Percentiles rank a stretch among this genome's conserved stretches.
Conservation (phyloP, 2,329 filamentous ascomycete genomes). For the Aureobasidium sp. region DNA sequence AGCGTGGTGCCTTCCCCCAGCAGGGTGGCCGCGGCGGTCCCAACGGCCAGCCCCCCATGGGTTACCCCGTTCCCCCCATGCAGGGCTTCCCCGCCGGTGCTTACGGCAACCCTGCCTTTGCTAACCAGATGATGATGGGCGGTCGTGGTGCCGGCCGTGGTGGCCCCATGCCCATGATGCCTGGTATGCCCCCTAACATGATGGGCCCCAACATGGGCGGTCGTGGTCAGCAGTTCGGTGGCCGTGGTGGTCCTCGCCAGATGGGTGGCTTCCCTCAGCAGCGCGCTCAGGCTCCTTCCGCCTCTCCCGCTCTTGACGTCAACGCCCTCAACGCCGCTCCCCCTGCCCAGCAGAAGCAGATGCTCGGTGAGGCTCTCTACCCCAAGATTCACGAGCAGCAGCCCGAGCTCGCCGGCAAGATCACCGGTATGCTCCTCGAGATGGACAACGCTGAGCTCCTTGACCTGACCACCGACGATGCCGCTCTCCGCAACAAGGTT, state of each 20-base stretch:
- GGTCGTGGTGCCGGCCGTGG: slow-evolving; percentile 58
- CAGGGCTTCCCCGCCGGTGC: slow-evolving; percentile 64
- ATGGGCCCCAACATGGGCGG: slow-evolving; percentile 35
- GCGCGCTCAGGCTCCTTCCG: slow-evolving; percentile 27
- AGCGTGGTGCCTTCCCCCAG: slow-evolving; percentile 77
- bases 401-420: slow-evolving; percentile 94
- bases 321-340: slow-evolving; percentile 44
- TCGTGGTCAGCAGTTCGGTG: slow-evolving; percentile 23
- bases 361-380: slow-evolving; percentile 94
- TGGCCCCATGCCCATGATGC: slow-evolving; percentile 60
- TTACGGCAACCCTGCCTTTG: slow-evolving; percentile 66
- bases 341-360: slow-evolving; percentile 89
- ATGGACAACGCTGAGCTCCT: slow-evolving; percentile 96
- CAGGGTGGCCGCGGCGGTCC: slow-evolving; percentile 82
- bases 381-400: slow-evolving; percentile 96
- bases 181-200: slow-evolving; percentile 54
- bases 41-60: slow-evolving; percentile 66
- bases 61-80: slow-evolving; percentile 67
- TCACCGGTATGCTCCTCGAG: slow-evolving; percentile 98
- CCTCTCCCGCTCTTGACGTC: slow-evolving; percentile 38
- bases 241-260: slow-evolving; percentile 28
- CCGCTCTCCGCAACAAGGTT: slow-evolving; percentile 86
- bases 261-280: slow-evolving; percentile 29
- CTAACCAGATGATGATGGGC: slow-evolving; percentile 43
- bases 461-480: slow-evolving; percentile 87